These are phyloP conservation scores for Phaeosphaeriaceae sp. DNA, from an alignment of 2,329 filamentous ascomycete genomes.

Conservation along the genomic window DNA sequence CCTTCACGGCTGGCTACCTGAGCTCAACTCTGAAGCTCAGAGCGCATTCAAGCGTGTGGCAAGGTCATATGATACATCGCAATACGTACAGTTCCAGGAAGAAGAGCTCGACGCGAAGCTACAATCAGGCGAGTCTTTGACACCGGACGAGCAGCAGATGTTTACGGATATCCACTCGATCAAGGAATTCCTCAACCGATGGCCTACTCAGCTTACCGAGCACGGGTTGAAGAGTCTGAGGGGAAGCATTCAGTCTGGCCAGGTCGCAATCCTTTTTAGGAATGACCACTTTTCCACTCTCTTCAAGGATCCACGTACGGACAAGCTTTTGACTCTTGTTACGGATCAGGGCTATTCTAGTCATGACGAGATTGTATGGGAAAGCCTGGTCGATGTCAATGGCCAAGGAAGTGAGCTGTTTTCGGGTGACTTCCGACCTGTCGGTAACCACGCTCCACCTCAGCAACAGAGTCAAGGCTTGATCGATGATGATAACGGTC, in stretches of 20 bases:
- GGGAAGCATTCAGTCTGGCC: constrained; percentile 74
- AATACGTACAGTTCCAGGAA: constrained; percentile 85
- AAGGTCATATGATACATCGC: constrained; percentile 87
- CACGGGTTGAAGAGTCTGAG: constrained; percentile 80
- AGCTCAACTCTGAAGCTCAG: constrained; percentile 68
- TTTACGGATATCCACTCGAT: constrained; percentile 86
- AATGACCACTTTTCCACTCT: constrained; percentile 98
- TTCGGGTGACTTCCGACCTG: constrained; percentile 86
- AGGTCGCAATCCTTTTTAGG: constrained; percentile 89
- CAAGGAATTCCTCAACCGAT: constrained; percentile 78
- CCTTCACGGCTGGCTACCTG: constrained; percentile 93
- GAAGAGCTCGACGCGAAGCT: constrained; percentile 88
- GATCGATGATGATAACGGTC: constrained; percentile 43
- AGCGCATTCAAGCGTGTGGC: constrained; percentile 76
- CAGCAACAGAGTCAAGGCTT: constrained; percentile 38
- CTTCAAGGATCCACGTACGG: constrained; percentile 82
- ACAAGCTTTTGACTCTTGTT: constrained; percentile 80
- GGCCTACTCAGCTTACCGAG: constrained; percentile 85
- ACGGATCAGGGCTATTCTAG: constrained; percentile 90
- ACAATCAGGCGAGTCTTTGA: constrained; percentile 65
- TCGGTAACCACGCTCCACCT: constrained; percentile 64
- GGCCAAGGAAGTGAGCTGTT: constrained; percentile 84
- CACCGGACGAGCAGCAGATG: constrained; percentile 74
- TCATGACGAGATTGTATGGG: constrained; percentile 95
- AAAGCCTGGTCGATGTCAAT: constrained; percentile 86